phyloP scores from a whole-genome alignment of 179 eudicot species.

The Beta lomatogona region DNA sequence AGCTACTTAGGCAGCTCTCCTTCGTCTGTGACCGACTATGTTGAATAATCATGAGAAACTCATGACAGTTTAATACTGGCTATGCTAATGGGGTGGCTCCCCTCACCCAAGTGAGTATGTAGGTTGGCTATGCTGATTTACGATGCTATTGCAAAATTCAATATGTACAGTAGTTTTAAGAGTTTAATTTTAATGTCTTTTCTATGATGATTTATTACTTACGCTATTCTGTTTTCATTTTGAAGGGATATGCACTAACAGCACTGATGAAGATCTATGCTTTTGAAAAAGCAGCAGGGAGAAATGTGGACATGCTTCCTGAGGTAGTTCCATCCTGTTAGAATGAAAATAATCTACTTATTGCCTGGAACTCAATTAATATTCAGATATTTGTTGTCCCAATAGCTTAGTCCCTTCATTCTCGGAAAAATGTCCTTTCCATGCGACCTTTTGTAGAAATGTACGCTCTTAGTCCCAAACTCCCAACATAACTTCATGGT shows the following conservation, averaged over 20 bases:
- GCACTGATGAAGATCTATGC: slow-evolving; percentile 89
- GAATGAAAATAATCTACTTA: not conserved
- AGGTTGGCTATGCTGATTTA: not conserved
- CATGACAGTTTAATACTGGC: not conserved
- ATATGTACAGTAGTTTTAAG: slow-evolving; percentile 1
- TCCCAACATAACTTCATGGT: not conserved
- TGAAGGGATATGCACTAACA: slow-evolving; percentile 88
- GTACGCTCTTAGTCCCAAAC: not conserved
- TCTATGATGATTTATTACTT: not conserved
- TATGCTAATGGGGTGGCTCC: not conserved
- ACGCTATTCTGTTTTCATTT: slow-evolving; percentile 10
- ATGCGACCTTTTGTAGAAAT: not conserved
- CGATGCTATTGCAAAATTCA: not conserved
- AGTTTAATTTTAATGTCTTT: not conserved
- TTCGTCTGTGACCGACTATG: not conserved
- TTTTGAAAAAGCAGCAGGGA: slow-evolving; percentile 84
- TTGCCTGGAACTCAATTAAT: slow-evolving; percentile 1
- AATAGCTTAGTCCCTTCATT: not conserved
- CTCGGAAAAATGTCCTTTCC: not conserved
- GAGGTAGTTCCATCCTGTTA: slow-evolving; percentile 51
- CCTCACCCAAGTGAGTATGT: not conserved
- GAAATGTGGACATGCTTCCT: slow-evolving; percentile 78
- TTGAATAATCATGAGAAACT: not conserved
- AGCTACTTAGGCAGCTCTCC: not conserved
- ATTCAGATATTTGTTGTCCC: not conserved